Percentiles rank a stretch among this genome's conserved stretches.
These are phyloP conservation scores for Pelargonium fulgidum DNA, from an alignment of 441 rosid genomes.

Conservation along the genomic window DNA sequence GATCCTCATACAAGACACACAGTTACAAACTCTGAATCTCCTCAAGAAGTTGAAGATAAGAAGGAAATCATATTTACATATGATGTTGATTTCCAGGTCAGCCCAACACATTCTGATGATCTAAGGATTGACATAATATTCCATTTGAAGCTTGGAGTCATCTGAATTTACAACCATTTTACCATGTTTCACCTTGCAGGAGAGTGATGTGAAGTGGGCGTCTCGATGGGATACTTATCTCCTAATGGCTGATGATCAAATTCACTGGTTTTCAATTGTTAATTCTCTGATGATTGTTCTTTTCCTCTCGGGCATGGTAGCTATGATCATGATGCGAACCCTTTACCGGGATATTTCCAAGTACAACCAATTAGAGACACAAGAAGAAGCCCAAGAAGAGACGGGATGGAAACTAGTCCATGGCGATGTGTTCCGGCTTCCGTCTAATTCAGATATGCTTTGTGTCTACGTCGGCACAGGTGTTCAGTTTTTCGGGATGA, in stretches of 20 bases:
- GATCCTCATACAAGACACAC: constrained; percentile 77
- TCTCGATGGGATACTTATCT: constrained; percentile 96
- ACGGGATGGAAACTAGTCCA: constrained; percentile 91
- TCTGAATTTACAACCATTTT: constrained; percentile 1
- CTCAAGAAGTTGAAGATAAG: constrained; percentile 77
- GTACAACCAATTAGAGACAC: constrained; percentile 92
- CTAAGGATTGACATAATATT: not conserved
- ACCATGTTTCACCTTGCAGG: constrained; percentile 35
- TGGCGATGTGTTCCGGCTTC: constrained; percentile 88
- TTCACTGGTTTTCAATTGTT: constrained; percentile 90
- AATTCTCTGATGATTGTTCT: constrained; percentile 92
- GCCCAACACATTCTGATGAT: not conserved
- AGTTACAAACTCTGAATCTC: constrained; percentile 68
- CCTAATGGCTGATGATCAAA: constrained; percentile 88
- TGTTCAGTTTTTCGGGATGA: constrained; percentile 92
- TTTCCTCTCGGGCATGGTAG: constrained; percentile 95
- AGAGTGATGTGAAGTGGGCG: constrained; percentile 91
- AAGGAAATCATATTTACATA: constrained; percentile 77
- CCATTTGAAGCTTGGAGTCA: not conserved
- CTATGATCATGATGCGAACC: constrained; percentile 91
- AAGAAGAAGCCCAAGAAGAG: constrained; percentile 90
- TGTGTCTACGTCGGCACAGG: constrained; percentile 92
- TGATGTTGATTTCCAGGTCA: constrained; percentile 77
- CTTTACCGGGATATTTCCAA: constrained; percentile 87
- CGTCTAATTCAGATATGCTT: constrained; percentile 60